Evolutionary conservation across 208 protist species (phyloP).

Genomic region (Crithidia expoeki): DNA sequence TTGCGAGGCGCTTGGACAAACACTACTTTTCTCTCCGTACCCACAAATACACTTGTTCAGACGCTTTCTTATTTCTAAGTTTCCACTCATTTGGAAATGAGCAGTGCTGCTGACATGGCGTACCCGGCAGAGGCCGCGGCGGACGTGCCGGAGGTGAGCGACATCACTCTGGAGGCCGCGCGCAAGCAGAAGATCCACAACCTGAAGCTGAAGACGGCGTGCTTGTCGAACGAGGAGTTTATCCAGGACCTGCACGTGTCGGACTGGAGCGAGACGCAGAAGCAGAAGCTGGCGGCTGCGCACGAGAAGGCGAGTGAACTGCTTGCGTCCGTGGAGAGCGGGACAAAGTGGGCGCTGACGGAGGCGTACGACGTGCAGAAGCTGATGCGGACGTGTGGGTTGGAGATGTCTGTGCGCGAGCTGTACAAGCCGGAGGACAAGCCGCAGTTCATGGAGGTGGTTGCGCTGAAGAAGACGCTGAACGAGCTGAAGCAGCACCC

Average conservation of each 20-base stretch:
- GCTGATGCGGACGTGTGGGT: conserved; percentile 65
- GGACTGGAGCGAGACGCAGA: conserved; percentile 83
- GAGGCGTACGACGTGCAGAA: conserved; percentile 85
- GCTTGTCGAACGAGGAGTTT: conserved; percentile 82
- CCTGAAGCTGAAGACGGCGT: conserved; percentile 85
- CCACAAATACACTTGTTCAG: too few relatives aligned
- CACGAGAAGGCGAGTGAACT: conserved; percentile 83
- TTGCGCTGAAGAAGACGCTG: conserved; percentile 78
- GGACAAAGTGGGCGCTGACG: conserved; percentile 85
- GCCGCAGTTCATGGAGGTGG: conserved; percentile 84
- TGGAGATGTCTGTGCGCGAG: conserved; percentile 84
- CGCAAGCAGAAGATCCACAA: conserved; percentile 91
- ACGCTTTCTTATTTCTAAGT: too few relatives aligned
- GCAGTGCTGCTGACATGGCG: too few relatives aligned
- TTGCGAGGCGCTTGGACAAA: too few relatives aligned
- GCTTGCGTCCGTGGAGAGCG: conserved; percentile 66
- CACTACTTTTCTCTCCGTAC: too few relatives aligned
- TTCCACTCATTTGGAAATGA: too few relatives aligned
- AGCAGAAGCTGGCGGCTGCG: conserved; percentile 72
- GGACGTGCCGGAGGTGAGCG: too few relatives aligned
- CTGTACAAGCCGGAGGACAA: conserved; percentile 85
- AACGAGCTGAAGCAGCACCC: conserved; percentile 80
- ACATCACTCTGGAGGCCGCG: too few relatives aligned
- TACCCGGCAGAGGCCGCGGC: too few relatives aligned
- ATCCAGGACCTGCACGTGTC: conserved; percentile 86